Conservation (phyloP, 768 basidiomycete species). For the Tulasnella sp. region DNA sequence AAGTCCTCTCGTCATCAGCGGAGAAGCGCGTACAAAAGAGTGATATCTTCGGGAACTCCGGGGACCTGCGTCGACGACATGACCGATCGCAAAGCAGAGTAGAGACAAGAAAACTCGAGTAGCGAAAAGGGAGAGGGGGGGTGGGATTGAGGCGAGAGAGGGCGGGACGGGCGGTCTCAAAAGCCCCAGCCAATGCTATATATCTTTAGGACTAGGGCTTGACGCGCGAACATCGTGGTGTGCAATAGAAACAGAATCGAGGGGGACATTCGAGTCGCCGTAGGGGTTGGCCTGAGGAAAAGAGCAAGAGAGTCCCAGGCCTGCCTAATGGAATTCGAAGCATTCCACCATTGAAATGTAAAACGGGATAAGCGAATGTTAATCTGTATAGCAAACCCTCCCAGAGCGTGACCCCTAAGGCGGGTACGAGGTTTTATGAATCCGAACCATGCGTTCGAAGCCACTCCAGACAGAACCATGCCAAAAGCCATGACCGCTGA, state of each 20-base stretch:
- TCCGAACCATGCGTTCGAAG: neutral
- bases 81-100: neutral
- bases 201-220: neutral
- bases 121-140: neutral
- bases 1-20: neutral
- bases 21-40: neutral
- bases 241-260: neutral
- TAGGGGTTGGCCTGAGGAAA: neutral
- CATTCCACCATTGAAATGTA: neutral
- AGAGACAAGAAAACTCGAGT: neutral
- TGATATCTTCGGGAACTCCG: conserved; percentile 11
- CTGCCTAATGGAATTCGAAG: neutral
- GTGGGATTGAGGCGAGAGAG: neutral
- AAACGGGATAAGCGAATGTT: neutral
- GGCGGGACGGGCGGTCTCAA: neutral
- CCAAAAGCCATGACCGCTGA: neutral
- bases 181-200: neutral
- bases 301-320: neutral
- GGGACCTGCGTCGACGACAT: conserved; percentile 12
- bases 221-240: neutral
- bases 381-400: neutral
- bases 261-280: neutral
- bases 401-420: neutral
- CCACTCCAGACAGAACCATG: neutral
- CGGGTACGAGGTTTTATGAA: neutral